phyloP scores from a whole-genome alignment of 208 protist genomes.

The Crithidia mellificae region DNA sequence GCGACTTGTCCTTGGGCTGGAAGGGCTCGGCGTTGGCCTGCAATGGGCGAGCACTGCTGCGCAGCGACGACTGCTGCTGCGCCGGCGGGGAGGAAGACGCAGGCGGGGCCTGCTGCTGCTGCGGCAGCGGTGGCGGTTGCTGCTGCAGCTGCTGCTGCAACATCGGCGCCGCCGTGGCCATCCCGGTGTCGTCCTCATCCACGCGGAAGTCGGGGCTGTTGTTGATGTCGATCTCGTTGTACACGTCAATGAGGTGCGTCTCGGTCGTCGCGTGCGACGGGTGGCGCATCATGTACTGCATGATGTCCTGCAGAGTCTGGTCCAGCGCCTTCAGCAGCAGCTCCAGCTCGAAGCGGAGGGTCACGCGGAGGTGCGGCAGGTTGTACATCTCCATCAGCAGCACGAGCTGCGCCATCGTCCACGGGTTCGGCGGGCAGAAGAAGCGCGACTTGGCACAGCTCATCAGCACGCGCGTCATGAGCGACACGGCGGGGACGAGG shows the following conservation, averaged over 20 bases:
- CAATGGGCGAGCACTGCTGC: constrained; percentile 40
- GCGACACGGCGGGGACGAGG: constrained; percentile 96
- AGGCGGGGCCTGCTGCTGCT: constrained; percentile 14
- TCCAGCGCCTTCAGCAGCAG: constrained; percentile 85
- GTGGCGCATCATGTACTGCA: constrained; percentile 54
- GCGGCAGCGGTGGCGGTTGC: constrained; percentile 17
- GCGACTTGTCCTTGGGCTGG: constrained; percentile 69
- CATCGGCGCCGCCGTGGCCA: constrained; percentile 19
- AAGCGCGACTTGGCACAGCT: constrained; percentile 89
- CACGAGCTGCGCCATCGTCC: constrained; percentile 95
- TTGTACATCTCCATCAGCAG: constrained; percentile 96
- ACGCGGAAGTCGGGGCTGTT: constrained; percentile 81
- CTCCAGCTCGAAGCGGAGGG: constrained; percentile 98
- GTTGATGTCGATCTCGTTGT: constrained; percentile 66
- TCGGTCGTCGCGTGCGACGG: constrained; percentile 39
- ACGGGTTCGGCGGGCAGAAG: constrained; percentile 98
- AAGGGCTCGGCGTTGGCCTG: constrained; percentile 88
- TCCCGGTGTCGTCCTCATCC: constrained; percentile 44
- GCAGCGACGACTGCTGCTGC: constrained; percentile 33
- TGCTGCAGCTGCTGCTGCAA: constrained; percentile 12
- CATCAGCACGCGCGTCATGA: constrained; percentile 95
- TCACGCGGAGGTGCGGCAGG: constrained; percentile 95
- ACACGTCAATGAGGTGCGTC: constrained; percentile 54
- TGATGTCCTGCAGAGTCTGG: constrained; percentile 58
- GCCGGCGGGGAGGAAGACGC: constrained; percentile 13